Evolutionary conservation across 805 yeast species (phyloP), one percentile per base, ranked within the genome.

Genomic region (Yamadazyma sp.): DNA sequence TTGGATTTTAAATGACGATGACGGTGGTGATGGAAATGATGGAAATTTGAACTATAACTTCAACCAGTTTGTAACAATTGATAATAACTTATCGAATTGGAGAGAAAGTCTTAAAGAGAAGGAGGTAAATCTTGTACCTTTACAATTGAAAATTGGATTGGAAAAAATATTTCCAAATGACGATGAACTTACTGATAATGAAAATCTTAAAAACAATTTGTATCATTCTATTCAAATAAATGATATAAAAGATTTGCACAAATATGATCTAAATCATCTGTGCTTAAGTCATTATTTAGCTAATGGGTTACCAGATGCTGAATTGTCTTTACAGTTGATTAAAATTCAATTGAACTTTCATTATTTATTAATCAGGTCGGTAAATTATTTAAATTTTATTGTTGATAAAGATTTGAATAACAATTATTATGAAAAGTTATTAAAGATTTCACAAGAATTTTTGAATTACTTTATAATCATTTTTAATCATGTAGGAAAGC

Each of bases 1-100:
- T 40, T 65, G 70, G 69, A 65, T 67, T 16, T 51, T 66, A 29
- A 65, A 65, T 38, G 70, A 68, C 39, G 70, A 66, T 42, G 73
- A 65, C 42, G 73, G 73, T 15, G 73, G 73, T 15, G 73, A 67
- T 42, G 72, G 73, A 5, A 67, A 65, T 39, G 73, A 67, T 44
- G 73, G 73, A 4, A 67, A 68, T 36, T 57, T 68, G 42, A 68
- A 68, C 38, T 67, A 68, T 48, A 67, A 68, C 40, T 67, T 60
- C 40, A 58, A 58, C 32, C 73, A 68, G 38, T 68, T 68, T 37
- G 50, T 61, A 24, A 59, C 60, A 7, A 68, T 68, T 33, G 73
- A 68, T 46, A 60, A 55, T 35, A 67, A 68, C 44, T 52, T 68
- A 32, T 48, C 62, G 10, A 55, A 52, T 31, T 68, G 73, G 73